Conservation (phyloP, 495 filamentous ascomycete species). For the Trichoderma parareesei region DNA sequence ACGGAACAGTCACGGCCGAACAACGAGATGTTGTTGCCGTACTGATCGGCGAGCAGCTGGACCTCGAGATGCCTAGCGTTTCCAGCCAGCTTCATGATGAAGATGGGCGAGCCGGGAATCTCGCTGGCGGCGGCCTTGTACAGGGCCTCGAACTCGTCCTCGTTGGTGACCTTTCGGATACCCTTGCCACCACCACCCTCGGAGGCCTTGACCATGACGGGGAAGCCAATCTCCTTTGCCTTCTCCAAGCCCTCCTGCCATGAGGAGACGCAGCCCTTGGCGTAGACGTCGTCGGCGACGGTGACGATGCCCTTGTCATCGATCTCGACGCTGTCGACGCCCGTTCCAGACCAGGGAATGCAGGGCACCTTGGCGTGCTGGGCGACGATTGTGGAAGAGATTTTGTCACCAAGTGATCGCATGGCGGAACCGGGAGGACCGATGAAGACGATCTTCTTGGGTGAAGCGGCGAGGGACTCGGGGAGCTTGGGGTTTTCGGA, state of each 20-base stretch:
- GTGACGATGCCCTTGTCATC: slow-evolving; percentile 85
- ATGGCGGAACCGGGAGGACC: slow-evolving; percentile 96
- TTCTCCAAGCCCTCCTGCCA: slow-evolving; percentile 82
- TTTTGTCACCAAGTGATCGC: slow-evolving; percentile 98
- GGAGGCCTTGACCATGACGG: slow-evolving; percentile 99
- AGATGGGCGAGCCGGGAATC: slow-evolving; percentile 98
- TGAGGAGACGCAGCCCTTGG: slow-evolving; percentile 80
- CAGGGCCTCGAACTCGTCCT: slow-evolving; percentile 72
- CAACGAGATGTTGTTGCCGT: slow-evolving; percentile 98
- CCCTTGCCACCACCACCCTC: slow-evolving; percentile 99
- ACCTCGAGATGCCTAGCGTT: slow-evolving; percentile 96
- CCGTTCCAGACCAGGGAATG: slow-evolving; percentile 96
- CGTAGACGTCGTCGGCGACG: slow-evolving; percentile 77
- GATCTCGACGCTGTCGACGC: slow-evolving; percentile 72
- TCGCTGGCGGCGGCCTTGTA: slow-evolving; percentile 96
- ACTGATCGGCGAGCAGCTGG: slow-evolving; percentile 94
- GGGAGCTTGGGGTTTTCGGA: slow-evolving; percentile 98
- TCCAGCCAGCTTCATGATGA: slow-evolving; percentile 99
- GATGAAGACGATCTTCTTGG: slow-evolving; percentile 98
- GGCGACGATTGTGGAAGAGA: slow-evolving; percentile 98
- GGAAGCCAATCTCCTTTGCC: slow-evolving; percentile 88
- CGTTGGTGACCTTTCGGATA: slow-evolving; percentile 88
- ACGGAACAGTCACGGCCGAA: slow-evolving; percentile 99
- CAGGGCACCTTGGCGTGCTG: slow-evolving; percentile 96
- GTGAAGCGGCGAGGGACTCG: slow-evolving; percentile 88